Conservation (phyloP, 257 asterid species). For the Apocynum venetum region DNA sequence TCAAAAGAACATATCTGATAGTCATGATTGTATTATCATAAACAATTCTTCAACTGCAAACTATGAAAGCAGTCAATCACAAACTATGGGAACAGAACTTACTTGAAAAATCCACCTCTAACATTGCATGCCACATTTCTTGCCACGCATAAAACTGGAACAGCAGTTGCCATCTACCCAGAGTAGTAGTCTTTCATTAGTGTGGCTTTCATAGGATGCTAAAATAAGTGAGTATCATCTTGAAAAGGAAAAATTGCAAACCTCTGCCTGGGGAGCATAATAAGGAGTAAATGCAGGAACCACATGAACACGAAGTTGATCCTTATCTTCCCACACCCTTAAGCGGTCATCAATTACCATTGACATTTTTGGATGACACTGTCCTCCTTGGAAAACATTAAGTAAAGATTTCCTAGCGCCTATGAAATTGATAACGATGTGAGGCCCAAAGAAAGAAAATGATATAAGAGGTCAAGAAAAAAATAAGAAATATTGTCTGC, state of each 20-base stretch:
- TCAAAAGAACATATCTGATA: neutral
- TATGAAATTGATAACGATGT: constrained; percentile 18
- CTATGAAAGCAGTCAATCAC: constrained; percentile 1
- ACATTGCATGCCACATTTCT: constrained; percentile 99
- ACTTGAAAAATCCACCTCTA: constrained; percentile 94
- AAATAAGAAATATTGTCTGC: too few relatives aligned
- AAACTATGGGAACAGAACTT: constrained; percentile 26
- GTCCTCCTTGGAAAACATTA: constrained; percentile 82
- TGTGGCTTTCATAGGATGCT: neutral
- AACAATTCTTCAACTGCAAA: constrained; percentile 18
- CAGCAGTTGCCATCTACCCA: constrained; percentile 70
- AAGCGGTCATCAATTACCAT: constrained; percentile 98
- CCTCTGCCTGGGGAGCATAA: constrained; percentile 99
- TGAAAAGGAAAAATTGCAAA: constrained; percentile 19
- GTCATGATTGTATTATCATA: neutral
- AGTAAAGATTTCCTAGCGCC: constrained; percentile 92
- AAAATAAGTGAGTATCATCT: constrained; percentile 15
- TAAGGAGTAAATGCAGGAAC: constrained; percentile 98
- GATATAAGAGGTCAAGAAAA: neutral
- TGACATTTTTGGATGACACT: constrained; percentile 94
- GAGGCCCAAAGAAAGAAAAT: neutral
- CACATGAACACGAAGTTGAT: constrained; percentile 95
- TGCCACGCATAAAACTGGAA: constrained; percentile 94
- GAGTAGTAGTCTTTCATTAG: constrained; percentile 16
- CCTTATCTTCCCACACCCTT: constrained; percentile 98